Base-by-base conservation (phyloP, 176 grass and related monocot genomes). In the Puccinellia tenuiflora region DNA sequence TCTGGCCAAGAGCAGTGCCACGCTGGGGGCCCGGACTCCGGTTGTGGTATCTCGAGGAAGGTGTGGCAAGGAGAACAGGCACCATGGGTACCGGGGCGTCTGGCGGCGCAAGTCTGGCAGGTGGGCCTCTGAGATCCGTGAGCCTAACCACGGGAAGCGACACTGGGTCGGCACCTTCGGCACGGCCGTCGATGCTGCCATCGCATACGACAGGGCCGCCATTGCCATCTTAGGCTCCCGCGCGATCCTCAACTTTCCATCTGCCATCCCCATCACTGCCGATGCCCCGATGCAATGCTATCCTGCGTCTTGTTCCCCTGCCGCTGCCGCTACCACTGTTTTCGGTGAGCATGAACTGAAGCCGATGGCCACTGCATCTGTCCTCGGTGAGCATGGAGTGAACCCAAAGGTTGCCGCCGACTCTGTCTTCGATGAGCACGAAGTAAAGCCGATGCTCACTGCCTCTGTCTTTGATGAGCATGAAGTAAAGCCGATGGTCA, bases 101-200 rank as follows among this genome's bases (percentile, higher is more conserved):
- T 80, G 94, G 66, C 94, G 93, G 77, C 88, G 91, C 70, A 88
- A 3, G 63, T 93, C 86, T 84, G 94, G 88, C 61, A 97, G 89
- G 84, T 93, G 94, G 91, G 91, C 88, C 46, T 52, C 91, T 0
- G 94, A 97, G 81, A 79, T 93, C 67, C 88, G 91, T 4, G 84
- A 97, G 77, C 88, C 86, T 1, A 85, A 86, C 50, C 0, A 8
- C 2, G 81, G 84, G 20, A 80, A 71, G 53, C 94, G 94, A 29
- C 86, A 84, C 35, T 97, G 91, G 94, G 34, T 97, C 45, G 91
- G 94, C 29, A 90, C 94, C 52, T 97, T 93, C 39, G 1, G 72
- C 68, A 91, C 54, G n/a, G 62, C 91, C 28, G 11, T 77, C 17
- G 83, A 93, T 26, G 94, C 91, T 0, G 91, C 94, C 67, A 25